phyloP scores from a whole-genome alignment of 2,329 filamentous ascomycete genomes.

The Penicillium sp. region DNA sequence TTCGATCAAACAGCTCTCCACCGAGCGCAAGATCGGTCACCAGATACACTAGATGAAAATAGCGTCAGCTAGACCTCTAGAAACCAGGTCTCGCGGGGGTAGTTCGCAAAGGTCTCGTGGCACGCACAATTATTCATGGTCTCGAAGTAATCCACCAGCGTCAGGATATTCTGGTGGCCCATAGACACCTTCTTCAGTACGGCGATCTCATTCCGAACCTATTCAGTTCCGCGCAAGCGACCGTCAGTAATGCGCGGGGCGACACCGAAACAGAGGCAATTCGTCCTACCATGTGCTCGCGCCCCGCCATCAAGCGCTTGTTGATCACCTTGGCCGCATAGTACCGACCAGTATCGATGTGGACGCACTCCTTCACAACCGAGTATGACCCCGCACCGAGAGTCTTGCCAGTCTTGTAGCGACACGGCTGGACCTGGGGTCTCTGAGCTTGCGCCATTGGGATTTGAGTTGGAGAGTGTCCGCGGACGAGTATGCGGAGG shows the following conservation, averaged over 20 bases:
- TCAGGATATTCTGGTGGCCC: slow-evolving; percentile 97
- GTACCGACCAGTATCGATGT: slow-evolving; percentile 95
- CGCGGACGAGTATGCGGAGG: slow-evolving; percentile 1
- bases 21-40: slow-evolving; percentile 96
- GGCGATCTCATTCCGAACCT: slow-evolving; percentile 97
- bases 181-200: slow-evolving; percentile 98
- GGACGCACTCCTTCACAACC: slow-evolving; percentile 97
- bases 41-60: slow-evolving; percentile 68
- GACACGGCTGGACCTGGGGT: slow-evolving; percentile 85
- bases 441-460: slow-evolving; percentile 39
- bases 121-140: slow-evolving; percentile 90
- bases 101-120: background rate
- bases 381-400: slow-evolving; percentile 96
- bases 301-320: slow-evolving; percentile 94
- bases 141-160: slow-evolving; percentile 98
- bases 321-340: slow-evolving; percentile 99
- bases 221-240: slow-evolving; percentile 5
- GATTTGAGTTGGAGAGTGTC: slow-evolving; percentile 3
- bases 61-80: background rate
- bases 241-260: slow-evolving; percentile 10
- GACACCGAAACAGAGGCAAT: background rate
- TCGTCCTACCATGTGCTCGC: slow-evolving; percentile 88
- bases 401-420: slow-evolving; percentile 99
- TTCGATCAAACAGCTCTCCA: slow-evolving; percentile 96
- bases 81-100: background rate